Conservation (phyloP, 2,329 filamentous ascomycete species). For the Mycocentrospora acerina region DNA sequence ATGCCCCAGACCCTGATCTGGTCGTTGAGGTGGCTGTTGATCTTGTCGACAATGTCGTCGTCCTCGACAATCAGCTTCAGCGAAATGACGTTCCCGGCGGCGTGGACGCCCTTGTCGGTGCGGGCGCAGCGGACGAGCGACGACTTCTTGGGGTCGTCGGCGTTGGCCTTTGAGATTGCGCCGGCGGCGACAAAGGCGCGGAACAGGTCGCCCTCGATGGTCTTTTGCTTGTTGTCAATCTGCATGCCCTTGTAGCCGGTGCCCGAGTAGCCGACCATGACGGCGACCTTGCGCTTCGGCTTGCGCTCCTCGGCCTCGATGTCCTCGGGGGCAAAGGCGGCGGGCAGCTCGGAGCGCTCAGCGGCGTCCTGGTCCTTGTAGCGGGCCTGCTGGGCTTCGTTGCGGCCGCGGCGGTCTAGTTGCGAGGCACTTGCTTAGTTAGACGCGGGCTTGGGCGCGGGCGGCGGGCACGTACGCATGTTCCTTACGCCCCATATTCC, state of each 20-base stretch:
- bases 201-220: slow-evolving; percentile 95
- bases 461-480: slow-evolving; percentile 57
- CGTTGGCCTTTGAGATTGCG: slow-evolving; percentile 95
- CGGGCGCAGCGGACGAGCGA: slow-evolving; percentile 90
- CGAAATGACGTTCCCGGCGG: slow-evolving; percentile 91
- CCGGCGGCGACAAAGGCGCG: slow-evolving; percentile 86
- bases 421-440: slow-evolving; percentile 49
- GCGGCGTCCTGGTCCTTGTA: slow-evolving; percentile 42
- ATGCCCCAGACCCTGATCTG: slow-evolving; percentile 97
- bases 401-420: slow-evolving; percentile 51
- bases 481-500: slow-evolving; percentile 66
- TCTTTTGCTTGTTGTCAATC: slow-evolving; percentile 75
- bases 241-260: slow-evolving; percentile 98
- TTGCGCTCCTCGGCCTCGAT: slow-evolving; percentile 82
- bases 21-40: slow-evolving; percentile 79
- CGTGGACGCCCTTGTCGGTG: slow-evolving; percentile 97
- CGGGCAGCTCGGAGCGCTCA: slow-evolving; percentile 54
- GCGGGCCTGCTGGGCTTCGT: slow-evolving; percentile 44
- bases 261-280: slow-evolving; percentile 92
- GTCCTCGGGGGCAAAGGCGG: slow-evolving; percentile 71
- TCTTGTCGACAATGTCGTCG: slow-evolving; percentile 80
- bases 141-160: slow-evolving; percentile 94
- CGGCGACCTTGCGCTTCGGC: slow-evolving; percentile 95
- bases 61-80: slow-evolving; percentile 96
- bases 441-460: slow-evolving; percentile 24